Evolutionary conservation across 495 filamentous ascomycete genomes (phyloP).

Genomic region (Xylaria acuta): DNA sequence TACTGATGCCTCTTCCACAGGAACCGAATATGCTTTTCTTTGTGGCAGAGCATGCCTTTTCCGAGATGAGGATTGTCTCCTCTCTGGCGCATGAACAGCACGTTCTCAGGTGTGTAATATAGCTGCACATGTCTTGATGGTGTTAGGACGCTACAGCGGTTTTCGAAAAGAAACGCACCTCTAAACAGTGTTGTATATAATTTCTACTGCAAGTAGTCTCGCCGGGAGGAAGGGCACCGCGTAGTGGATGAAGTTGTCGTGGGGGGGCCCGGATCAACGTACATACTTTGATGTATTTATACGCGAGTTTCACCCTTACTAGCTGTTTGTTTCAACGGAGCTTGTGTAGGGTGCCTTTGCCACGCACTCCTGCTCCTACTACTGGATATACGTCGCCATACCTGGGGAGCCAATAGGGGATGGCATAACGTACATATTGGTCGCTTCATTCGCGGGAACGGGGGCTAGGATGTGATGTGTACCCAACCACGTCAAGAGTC

Average conservation of each 20-base stretch:
- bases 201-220: not conserved
- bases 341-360: slow-evolving; percentile 11
- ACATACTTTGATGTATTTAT: slow-evolving; percentile 24
- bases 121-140: slow-evolving; percentile 48
- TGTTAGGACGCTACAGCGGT: slow-evolving; percentile 13
- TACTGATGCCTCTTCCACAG: slow-evolving; percentile 43
- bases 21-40: slow-evolving; percentile 46
- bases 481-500: slow-evolving; percentile 18
- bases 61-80: slow-evolving; percentile 53
- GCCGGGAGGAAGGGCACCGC: not conserved
- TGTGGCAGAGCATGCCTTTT: slow-evolving; percentile 45
- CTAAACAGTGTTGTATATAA: not conserved
- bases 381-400: slow-evolving; percentile 22
- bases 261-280: not conserved
- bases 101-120: slow-evolving; percentile 48
- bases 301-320: not conserved
- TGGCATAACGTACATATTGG: slow-evolving; percentile 16
- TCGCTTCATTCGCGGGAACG: slow-evolving; percentile 18
- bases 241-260: not conserved
- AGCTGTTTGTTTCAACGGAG: not conserved
- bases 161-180: slow-evolving; percentile 17
- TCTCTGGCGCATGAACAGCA: slow-evolving; percentile 46
- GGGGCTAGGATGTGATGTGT: slow-evolving; percentile 17
- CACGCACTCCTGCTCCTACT: slow-evolving; percentile 16
- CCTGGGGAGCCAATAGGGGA: slow-evolving; percentile 13